Evolutionary conservation across 768 basidiomycete species (phyloP), one percentile per base, ranked within the genome.

Genomic region (Xerocomellus amylosporus): DNA sequence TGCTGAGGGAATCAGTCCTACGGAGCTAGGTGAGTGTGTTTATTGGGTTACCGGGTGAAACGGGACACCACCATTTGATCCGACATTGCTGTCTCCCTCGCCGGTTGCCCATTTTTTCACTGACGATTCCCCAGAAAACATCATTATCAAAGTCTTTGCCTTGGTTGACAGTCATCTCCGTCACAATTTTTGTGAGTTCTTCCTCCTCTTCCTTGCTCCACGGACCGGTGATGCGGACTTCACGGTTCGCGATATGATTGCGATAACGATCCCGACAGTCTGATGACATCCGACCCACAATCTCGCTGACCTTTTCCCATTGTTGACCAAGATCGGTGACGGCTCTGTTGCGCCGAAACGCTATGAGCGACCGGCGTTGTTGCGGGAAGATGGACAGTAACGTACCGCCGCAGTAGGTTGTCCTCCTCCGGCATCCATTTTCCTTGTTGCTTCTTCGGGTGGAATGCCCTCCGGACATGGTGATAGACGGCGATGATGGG

Each of bases 211-310:
- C 87, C 62, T 81, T 79, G n/a, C 84, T 79, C 91, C 91, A 93
- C 39, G 75, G 58, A 79, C 89, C 90, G 48, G 73, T 73, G 8
- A 78, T 64, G n/a, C 88, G 83, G 13, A 79, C 74, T 22, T 86
- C 85, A 15, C 83, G 79, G 58, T 86, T 80, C 19, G 83, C 76
- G 28, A 93, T 79, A 61, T 93, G 88, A 66, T 93, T 93, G 49
- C 91, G 85, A 70, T 86, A 93, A 51, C 91, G 80, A 70, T 93
- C 91, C 10, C 91, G 80, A 69, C 91, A 93, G 66, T 93, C 91
- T 3, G 84, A 75, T 17, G 87, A 83, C 79, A 83, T 85, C 40
- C 91, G 79, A 24, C 88, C 88, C 6, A 93, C 89, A 19, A 77
- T 67, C 40, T 71, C 71, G 63, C 86, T 84, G 41, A 93, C 79